phyloP scores from a whole-genome alignment of 148 eudicot genomes.

The Dianthus caryophyllus region DNA sequence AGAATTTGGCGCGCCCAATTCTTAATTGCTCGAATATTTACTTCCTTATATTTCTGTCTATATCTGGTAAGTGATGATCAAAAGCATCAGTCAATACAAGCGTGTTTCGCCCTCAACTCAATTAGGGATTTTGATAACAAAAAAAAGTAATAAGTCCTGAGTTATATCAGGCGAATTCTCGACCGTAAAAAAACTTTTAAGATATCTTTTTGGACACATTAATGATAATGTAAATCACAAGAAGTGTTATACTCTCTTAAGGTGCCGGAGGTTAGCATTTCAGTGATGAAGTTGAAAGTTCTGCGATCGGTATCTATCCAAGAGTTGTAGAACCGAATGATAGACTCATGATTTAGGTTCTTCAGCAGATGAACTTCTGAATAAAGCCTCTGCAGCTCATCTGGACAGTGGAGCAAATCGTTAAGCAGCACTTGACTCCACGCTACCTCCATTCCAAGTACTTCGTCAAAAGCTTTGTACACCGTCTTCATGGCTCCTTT shows the following conservation, averaged over 20 bases:
- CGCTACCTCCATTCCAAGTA: slow-evolving; percentile 37
- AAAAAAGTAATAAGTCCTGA: neutral
- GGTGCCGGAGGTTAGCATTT: slow-evolving; percentile 91
- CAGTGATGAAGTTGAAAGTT: slow-evolving; percentile 91
- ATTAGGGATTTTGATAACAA: neutral
- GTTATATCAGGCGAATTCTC: too few species aligned
- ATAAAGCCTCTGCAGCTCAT: slow-evolving; percentile 59
- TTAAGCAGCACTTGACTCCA: slow-evolving; percentile 44
- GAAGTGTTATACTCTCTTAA: slow-evolving; percentile 59
- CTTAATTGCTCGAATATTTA: slow-evolving; percentile 35
- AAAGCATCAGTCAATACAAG: neutral
- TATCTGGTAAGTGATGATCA: slow-evolving; percentile 39
- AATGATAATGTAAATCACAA: slow-evolving; percentile 10
- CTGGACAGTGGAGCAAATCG: slow-evolving; percentile 48
- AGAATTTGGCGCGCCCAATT: slow-evolving; percentile 37
- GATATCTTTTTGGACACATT: too few species aligned
- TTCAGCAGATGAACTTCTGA: slow-evolving; percentile 86
- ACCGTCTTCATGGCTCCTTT: slow-evolving; percentile 21
- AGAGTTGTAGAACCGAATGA: slow-evolving; percentile 55
- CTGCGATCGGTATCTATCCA: slow-evolving; percentile 63
- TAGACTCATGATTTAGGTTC: slow-evolving; percentile 60
- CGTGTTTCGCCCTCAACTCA: neutral
- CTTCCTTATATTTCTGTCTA: slow-evolving; percentile 58
- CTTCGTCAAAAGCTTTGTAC: slow-evolving; percentile 36
- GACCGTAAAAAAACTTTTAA: too few species aligned